phyloP scores from a whole-genome alignment of 805 yeast species.

The Yamadazyma philogaea region DNA sequence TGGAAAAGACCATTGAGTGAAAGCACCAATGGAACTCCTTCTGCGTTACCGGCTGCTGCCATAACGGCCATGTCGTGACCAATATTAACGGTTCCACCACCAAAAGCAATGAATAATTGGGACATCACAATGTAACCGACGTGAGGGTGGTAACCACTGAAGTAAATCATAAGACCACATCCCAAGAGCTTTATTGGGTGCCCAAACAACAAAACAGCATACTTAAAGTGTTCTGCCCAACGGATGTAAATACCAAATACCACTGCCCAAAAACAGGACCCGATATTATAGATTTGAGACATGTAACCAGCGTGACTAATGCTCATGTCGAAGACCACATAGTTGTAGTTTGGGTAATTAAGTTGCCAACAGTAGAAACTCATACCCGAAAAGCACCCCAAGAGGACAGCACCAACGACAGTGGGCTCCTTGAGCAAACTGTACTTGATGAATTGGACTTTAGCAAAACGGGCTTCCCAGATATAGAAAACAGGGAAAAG shows the following conservation, averaged over 20 bases:
- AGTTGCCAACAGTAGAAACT: constrained; percentile 9
- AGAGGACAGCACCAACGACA: constrained; percentile 13
- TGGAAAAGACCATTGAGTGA: constrained; percentile 10
- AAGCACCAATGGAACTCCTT: constrained; percentile 14
- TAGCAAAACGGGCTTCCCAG: constrained; percentile 18
- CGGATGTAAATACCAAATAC: constrained; percentile 8
- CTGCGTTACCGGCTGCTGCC: constrained; percentile 18
- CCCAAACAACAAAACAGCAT: constrained; percentile 7
- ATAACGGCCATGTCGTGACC: constrained; percentile 26
- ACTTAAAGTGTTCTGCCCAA: constrained; percentile 4
- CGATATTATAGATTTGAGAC: constrained; percentile 7
- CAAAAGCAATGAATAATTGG: constrained; percentile 9
- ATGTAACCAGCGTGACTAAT: constrained; percentile 6
- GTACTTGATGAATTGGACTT: constrained; percentile 22
- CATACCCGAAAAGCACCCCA: constrained; percentile 1
- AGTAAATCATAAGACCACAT: constrained; percentile 9
- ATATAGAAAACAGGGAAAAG: constrained; percentile 12
- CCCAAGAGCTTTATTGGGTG: constrained; percentile 7
- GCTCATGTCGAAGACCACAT: constrained; percentile 3
- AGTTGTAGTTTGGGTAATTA: neutral
- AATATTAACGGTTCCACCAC: constrained; percentile 9
- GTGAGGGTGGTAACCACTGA: constrained; percentile 7
- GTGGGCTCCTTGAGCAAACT: constrained; percentile 21
- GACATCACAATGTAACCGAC: constrained; percentile 7
- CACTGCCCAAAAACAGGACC: constrained; percentile 11